These are phyloP conservation scores for Medicago arabica DNA, from an alignment of 306 rosid species.

Conservation along the genomic window DNA sequence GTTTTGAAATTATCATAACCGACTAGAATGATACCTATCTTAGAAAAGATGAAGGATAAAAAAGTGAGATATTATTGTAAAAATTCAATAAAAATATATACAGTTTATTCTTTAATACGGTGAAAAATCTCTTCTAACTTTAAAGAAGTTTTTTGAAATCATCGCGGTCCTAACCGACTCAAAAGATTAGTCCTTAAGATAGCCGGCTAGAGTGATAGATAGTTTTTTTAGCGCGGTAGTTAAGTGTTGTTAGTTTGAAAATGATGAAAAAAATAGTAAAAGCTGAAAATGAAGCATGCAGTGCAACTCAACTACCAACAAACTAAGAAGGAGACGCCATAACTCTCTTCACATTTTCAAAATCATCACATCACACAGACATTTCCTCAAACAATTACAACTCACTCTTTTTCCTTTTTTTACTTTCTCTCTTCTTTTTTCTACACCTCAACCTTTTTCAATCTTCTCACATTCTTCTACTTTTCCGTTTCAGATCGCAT, in stretches of 20 bases:
- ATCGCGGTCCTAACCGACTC: too few species aligned
- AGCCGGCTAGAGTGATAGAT: neutral
- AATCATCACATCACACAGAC: constrained; percentile 11
- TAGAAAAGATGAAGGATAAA: too few species aligned
- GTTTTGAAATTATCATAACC: too few species aligned
- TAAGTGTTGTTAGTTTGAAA: constrained; percentile 41
- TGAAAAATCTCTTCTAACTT: too few species aligned
- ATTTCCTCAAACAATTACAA: neutral
- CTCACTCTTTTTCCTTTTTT: constrained; percentile 4
- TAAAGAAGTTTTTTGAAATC: too few species aligned
- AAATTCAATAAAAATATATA: too few species aligned
- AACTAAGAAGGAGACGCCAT: constrained; percentile 64
- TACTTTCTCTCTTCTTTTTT: constrained; percentile 11
- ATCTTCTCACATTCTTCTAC: neutral
- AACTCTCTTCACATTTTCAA: constrained; percentile 46
- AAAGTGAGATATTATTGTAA: too few species aligned
- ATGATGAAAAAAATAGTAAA: neutral
- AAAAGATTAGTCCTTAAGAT: too few species aligned
- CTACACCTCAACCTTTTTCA: neutral
- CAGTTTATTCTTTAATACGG: too few species aligned
- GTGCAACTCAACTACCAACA: constrained; percentile 38
- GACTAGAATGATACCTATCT: too few species aligned
- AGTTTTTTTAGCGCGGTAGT: constrained; percentile 52
- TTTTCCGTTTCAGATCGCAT: constrained; percentile 28
- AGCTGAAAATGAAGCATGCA: constrained; percentile 34